A percentile compares a stretch with the other conserved stretches of the same genome.
These are phyloP conservation scores for Periconia sp. DNA, from an alignment of 2,329 filamentous ascomycete genomes.

Conservation along the genomic window DNA sequence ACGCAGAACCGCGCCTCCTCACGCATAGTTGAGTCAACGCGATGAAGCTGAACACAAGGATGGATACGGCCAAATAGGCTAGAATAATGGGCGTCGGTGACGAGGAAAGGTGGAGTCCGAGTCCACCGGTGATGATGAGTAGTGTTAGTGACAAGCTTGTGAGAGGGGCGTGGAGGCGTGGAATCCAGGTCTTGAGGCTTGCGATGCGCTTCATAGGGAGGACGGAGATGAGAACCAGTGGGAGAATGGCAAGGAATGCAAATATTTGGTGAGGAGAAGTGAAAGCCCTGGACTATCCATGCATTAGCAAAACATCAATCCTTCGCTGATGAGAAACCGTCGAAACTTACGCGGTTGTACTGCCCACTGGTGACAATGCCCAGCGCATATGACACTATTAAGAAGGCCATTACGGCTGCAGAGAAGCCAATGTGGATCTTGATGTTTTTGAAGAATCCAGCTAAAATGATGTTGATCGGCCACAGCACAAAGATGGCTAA, in stretches of 20 bases:
- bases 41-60: conserved; percentile 25
- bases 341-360: conserved; percentile 42
- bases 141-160: conserved; percentile 44
- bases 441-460: conserved; percentile 44
- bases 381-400: conserved; percentile 43
- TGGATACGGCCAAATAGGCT: conserved; percentile 28
- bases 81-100: conserved; percentile 26
- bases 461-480: conserved; percentile 36
- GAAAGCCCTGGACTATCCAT: conserved; percentile 44
- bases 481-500: conserved; percentile 37
- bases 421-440: conserved; percentile 47
- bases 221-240: conserved; percentile 25
- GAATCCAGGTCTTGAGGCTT: conserved; percentile 42
- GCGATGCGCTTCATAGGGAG: conserved; percentile 30
- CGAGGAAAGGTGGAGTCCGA: conserved; percentile 32
- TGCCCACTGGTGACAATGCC: conserved; percentile 46
- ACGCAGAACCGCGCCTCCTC: conserved; percentile 26
- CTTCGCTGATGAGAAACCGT: neutral
- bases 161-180: conserved; percentile 40
- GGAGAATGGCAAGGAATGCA: conserved; percentile 53
- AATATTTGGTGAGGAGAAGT: conserved; percentile 51
- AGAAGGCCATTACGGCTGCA: conserved; percentile 38
- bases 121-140: conserved; percentile 36
- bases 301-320: conserved; percentile 13
- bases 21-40: conserved; percentile 26